Base-by-base conservation (phyloP, 495 filamentous ascomycete species). In the Penicillium malachiteum region DNA sequence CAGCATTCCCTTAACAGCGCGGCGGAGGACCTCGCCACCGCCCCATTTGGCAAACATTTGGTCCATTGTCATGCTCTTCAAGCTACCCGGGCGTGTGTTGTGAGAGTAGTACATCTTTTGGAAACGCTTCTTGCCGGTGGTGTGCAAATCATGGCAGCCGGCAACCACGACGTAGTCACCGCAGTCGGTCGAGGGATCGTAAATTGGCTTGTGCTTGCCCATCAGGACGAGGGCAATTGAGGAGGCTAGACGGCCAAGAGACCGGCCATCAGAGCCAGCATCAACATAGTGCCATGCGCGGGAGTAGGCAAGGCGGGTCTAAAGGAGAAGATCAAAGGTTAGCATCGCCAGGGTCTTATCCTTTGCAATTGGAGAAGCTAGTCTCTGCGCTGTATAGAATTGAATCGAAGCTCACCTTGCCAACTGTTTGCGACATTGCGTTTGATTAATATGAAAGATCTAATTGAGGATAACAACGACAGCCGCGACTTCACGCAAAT, bases 191-290 rank as follows among this genome's bases (percentile, higher is more conserved):
- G 87, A 84, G 16, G 91, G 95, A 71, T 97, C 90, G 75, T 86
- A 98, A 76, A 96, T 97, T 12, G 94, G 94, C 75, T 99, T 99
- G 81, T 97, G 87, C 81, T 99, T 99, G 73, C 94, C 94, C 94
- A 97, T 97, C 21, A 99, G 86, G 55, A 88, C 79, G 56, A 88
- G 81, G 61, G 94, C 93, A 72, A 99, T 97, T 52, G 86, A 87
- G 44, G 89, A 90, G 49, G 94, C 94, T 32, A 99, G 81, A 13
- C 94, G 92, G 52, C 94, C 94, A 30, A 97, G 87, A 37, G 73
- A 72, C 43, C 71, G 71, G 37, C 67, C 51, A 55, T 76, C 69
- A 14, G 73, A 59, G 77, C 89, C 75, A 78, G 97, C 81, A 79
- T 88, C 84, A 64, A 89, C 68, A 74, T 88, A 84, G 76, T 99